phyloP scores from a whole-genome alignment of 2,329 filamentous ascomycete genomes.

The Sporothrix humicola region DNA sequence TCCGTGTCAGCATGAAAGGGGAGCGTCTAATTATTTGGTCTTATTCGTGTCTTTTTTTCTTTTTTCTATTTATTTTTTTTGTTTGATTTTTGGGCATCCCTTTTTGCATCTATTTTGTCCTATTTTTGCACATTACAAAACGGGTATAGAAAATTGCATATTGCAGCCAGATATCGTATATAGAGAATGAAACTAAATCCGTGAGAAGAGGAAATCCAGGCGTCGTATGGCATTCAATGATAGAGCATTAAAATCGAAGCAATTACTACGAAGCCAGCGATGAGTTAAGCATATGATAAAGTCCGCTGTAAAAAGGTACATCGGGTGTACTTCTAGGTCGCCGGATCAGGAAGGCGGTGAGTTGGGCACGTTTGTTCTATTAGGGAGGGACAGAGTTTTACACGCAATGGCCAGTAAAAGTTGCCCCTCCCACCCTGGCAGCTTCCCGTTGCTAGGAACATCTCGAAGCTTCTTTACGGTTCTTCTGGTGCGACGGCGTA shows the following conservation, averaged over 20 bases:
- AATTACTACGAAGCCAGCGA: not conserved
- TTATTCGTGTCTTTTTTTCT: not conserved
- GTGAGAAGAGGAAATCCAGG: too few species aligned
- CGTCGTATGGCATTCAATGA: not conserved
- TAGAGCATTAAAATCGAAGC: not conserved
- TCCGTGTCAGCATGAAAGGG: not conserved
- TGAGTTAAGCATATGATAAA: conserved; percentile 3
- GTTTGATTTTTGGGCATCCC: not conserved
- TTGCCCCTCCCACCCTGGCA: conserved; percentile 29
- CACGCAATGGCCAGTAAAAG: not conserved
- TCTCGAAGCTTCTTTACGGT: conserved; percentile 36
- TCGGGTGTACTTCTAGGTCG: not conserved
- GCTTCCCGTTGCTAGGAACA: conserved; percentile 24
- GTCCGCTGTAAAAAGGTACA: not conserved
- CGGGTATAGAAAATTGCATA: conserved; percentile 16
- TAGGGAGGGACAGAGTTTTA: conserved; percentile 19
- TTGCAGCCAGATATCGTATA: not conserved
- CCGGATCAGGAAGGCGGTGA: conserved; percentile 31
- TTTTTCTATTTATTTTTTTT: not conserved
- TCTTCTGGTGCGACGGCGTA: conserved; percentile 10
- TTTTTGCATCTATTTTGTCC: conserved; percentile 2
- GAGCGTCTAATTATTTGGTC: not conserved
- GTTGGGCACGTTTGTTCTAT: conserved; percentile 19
- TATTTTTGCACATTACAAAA: conserved; percentile 4
- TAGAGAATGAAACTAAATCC: conserved; percentile 1